Evolutionary conservation across 371 early-diverging fungal genomes (phyloP).

Genomic region (Mortierella sp.): DNA sequence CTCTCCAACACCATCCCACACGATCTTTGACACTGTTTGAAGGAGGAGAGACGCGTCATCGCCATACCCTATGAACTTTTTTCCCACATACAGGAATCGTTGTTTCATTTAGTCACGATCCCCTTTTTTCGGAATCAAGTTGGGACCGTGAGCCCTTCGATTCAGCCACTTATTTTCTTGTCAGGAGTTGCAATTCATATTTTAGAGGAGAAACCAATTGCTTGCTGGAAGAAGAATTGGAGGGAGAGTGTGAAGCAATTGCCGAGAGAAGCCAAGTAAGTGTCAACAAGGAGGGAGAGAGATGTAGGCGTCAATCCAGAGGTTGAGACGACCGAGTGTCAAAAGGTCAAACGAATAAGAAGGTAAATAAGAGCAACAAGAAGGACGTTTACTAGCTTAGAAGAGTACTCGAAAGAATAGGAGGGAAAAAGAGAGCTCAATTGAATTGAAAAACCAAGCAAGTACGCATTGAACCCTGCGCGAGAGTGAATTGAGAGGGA

Average conservation of each 20-base stretch:
- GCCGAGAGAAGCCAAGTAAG: background rate
- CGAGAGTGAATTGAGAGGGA: background rate
- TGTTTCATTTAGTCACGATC: no score
- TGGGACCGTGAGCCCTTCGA: no score
- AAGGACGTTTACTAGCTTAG: background rate
- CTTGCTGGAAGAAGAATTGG: background rate
- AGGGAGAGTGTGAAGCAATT: background rate
- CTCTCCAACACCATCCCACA: no score
- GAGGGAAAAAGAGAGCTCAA: background rate
- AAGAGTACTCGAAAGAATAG: background rate
- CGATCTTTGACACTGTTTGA: no score
- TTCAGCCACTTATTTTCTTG: no score
- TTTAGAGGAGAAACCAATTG: no score
- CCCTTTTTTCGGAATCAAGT: no score
- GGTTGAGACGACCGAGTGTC: background rate
- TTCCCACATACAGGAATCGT: no score
- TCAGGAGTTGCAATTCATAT: no score
- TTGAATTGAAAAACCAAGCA: background rate
- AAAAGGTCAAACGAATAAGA: slow-evolving; percentile 1
- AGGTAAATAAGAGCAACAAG: background rate
- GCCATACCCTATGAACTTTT: no score
- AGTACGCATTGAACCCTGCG: background rate
- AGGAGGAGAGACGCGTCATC: no score
- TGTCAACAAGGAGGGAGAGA: background rate
- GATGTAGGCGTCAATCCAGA: background rate